These are phyloP conservation scores for Candida takata DNA, from an alignment of 805 yeast genomes.

Conservation along the genomic window DNA sequence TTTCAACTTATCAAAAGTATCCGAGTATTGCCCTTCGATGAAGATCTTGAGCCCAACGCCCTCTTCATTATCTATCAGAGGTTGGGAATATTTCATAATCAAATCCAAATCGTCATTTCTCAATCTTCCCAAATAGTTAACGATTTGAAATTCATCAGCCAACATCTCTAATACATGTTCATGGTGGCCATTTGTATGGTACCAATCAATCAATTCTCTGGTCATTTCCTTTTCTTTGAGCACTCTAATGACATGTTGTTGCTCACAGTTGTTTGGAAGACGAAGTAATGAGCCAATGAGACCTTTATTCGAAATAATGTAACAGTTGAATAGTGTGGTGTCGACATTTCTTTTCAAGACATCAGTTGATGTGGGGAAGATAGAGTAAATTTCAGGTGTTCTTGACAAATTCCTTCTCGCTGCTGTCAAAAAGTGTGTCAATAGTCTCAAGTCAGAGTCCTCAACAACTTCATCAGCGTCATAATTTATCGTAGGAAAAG, in stretches of 20 bases:
- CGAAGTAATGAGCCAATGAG: slow-evolving; percentile 80
- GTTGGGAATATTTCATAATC: slow-evolving; percentile 48
- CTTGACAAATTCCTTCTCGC: slow-evolving; percentile 38
- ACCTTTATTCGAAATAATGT: slow-evolving; percentile 58
- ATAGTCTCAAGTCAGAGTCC: slow-evolving; percentile 7
- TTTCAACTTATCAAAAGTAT: slow-evolving; percentile 43
- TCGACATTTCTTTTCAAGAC: slow-evolving; percentile 49
- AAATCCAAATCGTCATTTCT: slow-evolving; percentile 41
- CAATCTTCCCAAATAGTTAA: slow-evolving; percentile 54
- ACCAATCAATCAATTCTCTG: slow-evolving; percentile 73
- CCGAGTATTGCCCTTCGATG: slow-evolving; percentile 55
- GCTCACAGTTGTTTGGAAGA: slow-evolving; percentile 66
- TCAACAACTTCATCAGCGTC: no score
- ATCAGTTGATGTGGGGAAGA: slow-evolving; percentile 24
- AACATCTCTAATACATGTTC: slow-evolving; percentile 60
- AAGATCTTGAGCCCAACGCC: slow-evolving; percentile 45
- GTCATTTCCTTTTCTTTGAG: slow-evolving; percentile 42
- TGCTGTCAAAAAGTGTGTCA: slow-evolving; percentile 40
- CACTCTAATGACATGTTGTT: slow-evolving; percentile 49
- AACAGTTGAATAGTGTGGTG: slow-evolving; percentile 70
- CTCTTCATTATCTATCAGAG: slow-evolving; percentile 38
- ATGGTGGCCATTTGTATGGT: slow-evolving; percentile 55
- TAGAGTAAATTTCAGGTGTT: slow-evolving; percentile 15
- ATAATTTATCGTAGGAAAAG: no score
- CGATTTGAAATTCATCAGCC: slow-evolving; percentile 22